Percentiles rank a stretch among this genome's conserved stretches.
Evolutionary conservation across 2,329 filamentous ascomycete species (phyloP).

Genomic region (Calonectria hongkongensis): DNA sequence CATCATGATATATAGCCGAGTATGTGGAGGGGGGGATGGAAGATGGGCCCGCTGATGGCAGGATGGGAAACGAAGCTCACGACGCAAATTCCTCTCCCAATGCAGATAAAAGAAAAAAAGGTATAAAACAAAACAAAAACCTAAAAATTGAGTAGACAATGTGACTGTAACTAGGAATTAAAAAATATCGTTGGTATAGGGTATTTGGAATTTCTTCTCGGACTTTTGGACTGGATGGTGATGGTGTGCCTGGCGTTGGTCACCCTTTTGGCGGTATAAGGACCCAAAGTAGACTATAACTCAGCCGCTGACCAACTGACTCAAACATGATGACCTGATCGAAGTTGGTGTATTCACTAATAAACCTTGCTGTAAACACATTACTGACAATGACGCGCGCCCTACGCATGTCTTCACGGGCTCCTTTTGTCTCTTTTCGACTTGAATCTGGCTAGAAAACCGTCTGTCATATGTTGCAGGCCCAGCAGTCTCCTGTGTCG

Average conservation of each 20-base stretch:
- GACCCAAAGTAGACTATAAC: constrained; percentile 26
- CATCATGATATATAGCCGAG: not conserved
- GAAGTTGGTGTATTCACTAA: constrained; percentile 33
- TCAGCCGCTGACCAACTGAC: constrained; percentile 27
- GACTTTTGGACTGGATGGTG: too few relatives aligned
- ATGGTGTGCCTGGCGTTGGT: too few relatives aligned
- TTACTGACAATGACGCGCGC: not conserved
- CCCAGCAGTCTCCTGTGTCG: not conserved
- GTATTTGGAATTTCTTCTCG: too few relatives aligned
- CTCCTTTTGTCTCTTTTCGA: not conserved
- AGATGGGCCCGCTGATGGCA: not conserved
- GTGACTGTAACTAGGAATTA: too few relatives aligned
- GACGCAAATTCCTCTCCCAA: not conserved
- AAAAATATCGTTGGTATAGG: too few relatives aligned
- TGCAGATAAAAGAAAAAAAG: too few relatives aligned
- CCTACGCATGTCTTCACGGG: not conserved
- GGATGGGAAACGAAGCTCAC: not conserved
- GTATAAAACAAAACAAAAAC: too few relatives aligned
- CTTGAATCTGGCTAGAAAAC: not conserved
- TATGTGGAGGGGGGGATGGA: not conserved
- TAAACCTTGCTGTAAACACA: constrained; percentile 27
- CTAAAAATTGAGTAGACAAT: too few relatives aligned
- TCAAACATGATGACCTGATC: constrained; percentile 24
- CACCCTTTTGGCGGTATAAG: not conserved
- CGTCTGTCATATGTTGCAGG: not conserved